These are phyloP conservation scores for Anisodus acutangulus DNA, from an alignment of 257 asterid species.

Conservation along the genomic window DNA sequence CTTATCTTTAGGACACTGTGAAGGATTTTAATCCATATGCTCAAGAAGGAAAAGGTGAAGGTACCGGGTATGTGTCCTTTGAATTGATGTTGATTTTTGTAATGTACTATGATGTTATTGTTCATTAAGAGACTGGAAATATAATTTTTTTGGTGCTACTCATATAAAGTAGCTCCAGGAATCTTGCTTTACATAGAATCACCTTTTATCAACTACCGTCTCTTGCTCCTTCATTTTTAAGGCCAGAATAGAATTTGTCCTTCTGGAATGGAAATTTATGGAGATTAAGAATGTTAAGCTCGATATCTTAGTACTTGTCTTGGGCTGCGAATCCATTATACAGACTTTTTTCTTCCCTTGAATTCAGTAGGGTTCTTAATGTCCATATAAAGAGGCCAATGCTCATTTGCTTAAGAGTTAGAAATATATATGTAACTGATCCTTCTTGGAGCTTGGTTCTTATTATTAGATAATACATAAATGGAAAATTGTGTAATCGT, in stretches of 20 bases:
- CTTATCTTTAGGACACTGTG: constrained; percentile 74
- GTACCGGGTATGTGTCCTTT: constrained; percentile 78
- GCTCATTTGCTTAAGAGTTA: neutral
- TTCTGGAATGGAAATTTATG: neutral
- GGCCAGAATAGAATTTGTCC: neutral
- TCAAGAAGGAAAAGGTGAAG: constrained; percentile 70
- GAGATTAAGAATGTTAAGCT: neutral
- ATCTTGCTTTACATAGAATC: neutral
- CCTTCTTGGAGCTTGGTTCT: constrained; percentile 23
- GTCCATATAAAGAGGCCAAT: neutral
- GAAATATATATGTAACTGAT: neutral
- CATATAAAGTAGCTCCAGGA: neutral
- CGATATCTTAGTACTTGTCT: neutral
- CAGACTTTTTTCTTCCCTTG: neutral
- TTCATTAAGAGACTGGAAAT: neutral
- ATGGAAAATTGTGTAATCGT: neutral
- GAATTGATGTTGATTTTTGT: constrained; percentile 10
- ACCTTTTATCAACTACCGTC: neutral
- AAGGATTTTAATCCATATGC: constrained; percentile 75
- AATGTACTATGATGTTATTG: neutral
- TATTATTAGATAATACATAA: neutral
- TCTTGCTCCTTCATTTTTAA: constrained; percentile 17
- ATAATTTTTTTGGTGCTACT: neutral
- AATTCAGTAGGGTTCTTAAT: neutral
- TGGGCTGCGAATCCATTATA: neutral